Evolutionary conservation across 208 protist species (phyloP).

Genomic region (Leishmania major): DNA sequence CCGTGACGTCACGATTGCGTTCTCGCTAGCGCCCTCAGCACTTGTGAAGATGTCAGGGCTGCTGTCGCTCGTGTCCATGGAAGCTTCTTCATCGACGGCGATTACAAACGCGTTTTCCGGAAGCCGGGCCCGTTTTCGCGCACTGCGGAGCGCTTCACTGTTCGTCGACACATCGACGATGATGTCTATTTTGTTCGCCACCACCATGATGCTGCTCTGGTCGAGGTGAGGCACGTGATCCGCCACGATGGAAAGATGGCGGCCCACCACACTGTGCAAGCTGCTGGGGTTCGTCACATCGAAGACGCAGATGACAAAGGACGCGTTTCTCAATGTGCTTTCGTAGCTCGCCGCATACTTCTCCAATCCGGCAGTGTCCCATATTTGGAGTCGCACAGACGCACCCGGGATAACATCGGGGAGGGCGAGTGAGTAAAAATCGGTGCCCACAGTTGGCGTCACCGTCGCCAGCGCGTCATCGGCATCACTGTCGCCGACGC

Average conservation of each 20-base stretch:
- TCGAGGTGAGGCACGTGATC: constrained; percentile 44
- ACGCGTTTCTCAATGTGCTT: constrained; percentile 77
- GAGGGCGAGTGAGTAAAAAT: constrained; percentile 57
- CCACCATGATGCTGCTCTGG: constrained; percentile 41
- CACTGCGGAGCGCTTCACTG: constrained; percentile 7
- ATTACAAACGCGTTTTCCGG: constrained; percentile 25
- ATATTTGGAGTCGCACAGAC: constrained; percentile 70
- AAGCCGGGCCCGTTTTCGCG: constrained; percentile 9
- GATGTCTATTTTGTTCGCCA: constrained; percentile 65
- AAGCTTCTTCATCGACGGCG: constrained; percentile 16
- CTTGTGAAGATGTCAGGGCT: neutral
- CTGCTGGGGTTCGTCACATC: constrained; percentile 94
- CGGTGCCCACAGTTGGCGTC: constrained; percentile 59
- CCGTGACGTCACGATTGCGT: constrained; percentile 25
- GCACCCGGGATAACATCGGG: constrained; percentile 31
- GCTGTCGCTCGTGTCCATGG: constrained; percentile 2
- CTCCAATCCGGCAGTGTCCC: constrained; percentile 92
- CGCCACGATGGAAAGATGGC: constrained; percentile 34
- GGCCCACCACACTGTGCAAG: constrained; percentile 66
- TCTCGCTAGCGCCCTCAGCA: neutral
- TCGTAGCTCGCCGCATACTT: constrained; percentile 95
- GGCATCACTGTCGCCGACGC: constrained; percentile 18
- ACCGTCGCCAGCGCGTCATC: constrained; percentile 12
- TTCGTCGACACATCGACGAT: constrained; percentile 15
- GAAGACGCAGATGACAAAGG: constrained; percentile 96